Percentiles rank a stretch among this genome's conserved stretches.
Evolutionary conservation across 345 rosid genomes (phyloP).

Genomic region (Tarenaya hassleriana): DNA sequence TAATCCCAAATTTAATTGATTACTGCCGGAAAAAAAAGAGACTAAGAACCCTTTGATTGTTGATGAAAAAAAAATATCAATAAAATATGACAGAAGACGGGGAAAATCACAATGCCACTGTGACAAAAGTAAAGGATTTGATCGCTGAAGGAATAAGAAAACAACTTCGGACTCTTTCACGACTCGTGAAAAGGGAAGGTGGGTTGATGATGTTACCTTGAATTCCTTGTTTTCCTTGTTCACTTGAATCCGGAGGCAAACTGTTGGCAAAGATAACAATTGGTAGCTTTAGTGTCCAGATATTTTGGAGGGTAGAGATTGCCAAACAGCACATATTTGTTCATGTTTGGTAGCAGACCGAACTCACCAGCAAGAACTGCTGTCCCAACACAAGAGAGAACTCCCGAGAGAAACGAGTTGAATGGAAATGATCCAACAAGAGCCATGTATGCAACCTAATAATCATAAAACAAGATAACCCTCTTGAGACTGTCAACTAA

Average conservation of each 20-base stretch:
- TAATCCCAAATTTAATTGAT: too few species aligned
- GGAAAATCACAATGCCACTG: not conserved
- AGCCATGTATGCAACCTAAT: slow-evolving; percentile 90
- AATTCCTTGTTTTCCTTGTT: slow-evolving; percentile 99
- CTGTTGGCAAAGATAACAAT: slow-evolving; percentile 32
- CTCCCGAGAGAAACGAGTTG: slow-evolving; percentile 98
- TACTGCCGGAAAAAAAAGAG: too few species aligned
- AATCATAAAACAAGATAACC: slow-evolving; percentile 14
- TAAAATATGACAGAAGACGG: not conserved
- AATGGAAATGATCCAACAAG: slow-evolving; percentile 95
- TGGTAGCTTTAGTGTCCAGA: not conserved
- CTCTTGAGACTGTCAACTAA: too few species aligned
- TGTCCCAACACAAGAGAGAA: slow-evolving; percentile 92
- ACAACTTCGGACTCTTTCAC: not conserved
- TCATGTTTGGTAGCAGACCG: not conserved
- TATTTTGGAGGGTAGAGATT: not conserved
- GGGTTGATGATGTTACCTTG: slow-evolving; percentile 36
- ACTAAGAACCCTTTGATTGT: not conserved
- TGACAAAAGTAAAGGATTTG: slow-evolving; percentile 4
- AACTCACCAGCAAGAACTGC: slow-evolving; percentile 95
- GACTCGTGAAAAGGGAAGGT: too few species aligned
- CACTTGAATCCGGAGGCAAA: slow-evolving; percentile 98
- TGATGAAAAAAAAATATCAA: not conserved
- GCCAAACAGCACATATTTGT: slow-evolving; percentile 5
- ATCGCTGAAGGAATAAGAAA: not conserved